A percentile compares a stretch with the other conserved stretches of the same genome.
These are phyloP conservation scores for Hemerocallis citrina DNA, from an alignment of 106 monocot genomes.

Conservation along the genomic window DNA sequence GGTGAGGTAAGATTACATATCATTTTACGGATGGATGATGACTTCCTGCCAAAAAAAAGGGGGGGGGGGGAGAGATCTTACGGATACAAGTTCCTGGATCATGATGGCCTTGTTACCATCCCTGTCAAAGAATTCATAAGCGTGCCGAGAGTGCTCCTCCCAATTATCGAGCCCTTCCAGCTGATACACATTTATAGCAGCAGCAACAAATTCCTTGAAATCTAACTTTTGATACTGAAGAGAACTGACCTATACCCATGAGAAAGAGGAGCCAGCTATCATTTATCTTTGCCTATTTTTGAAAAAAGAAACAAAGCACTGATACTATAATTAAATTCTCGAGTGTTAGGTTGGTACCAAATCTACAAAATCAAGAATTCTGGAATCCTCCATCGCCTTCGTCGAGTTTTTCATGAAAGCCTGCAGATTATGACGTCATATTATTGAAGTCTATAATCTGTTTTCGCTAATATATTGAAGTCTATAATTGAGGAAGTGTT, in stretches of 20 bases:
- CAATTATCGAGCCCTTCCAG: conserved; percentile 53
- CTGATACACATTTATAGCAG: conserved; percentile 62
- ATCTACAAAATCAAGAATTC: conserved; percentile 71
- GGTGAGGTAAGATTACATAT: too few relatives aligned
- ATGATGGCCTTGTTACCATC: conserved; percentile 58
- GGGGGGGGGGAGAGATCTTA: too few relatives aligned
- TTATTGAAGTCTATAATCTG: too few relatives aligned
- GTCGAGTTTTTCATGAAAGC: conserved; percentile 50
- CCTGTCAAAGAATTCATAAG: conserved; percentile 64
- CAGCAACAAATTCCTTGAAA: conserved; percentile 70
- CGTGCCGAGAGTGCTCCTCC: conserved; percentile 61
- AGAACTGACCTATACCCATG: conserved; percentile 48
- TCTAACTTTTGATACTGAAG: conserved; percentile 63
- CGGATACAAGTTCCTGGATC: conserved; percentile 87
- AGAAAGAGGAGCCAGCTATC: not conserved
- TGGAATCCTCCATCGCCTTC: conserved; percentile 65
- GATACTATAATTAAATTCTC: too few relatives aligned
- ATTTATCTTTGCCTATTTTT: not conserved
- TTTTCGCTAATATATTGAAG: too few relatives aligned
- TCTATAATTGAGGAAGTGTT: too few relatives aligned
- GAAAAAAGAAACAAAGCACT: not conserved
- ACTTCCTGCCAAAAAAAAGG: too few relatives aligned
- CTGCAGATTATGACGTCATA: conserved; percentile 16
- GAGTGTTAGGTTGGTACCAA: conserved; percentile 11
- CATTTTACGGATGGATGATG: too few relatives aligned